Percentiles rank a stretch among this genome's conserved stretches.
phyloP scores from a whole-genome alignment of 148 eudicot genomes.

The Vaccinium myrtillus region DNA sequence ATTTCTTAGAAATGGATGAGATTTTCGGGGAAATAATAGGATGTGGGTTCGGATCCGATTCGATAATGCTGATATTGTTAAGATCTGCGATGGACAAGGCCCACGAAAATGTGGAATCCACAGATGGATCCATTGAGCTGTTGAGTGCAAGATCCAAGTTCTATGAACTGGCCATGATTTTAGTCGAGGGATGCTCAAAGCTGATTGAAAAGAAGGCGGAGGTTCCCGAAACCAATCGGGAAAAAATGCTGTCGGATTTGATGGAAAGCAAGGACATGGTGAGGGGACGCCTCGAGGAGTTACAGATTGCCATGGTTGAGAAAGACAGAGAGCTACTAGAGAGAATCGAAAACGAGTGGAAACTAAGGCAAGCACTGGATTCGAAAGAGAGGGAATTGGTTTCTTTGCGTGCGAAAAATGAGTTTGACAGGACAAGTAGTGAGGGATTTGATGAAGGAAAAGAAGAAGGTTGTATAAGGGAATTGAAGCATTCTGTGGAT shows the following conservation, averaged over 20 bases:
- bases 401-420: constrained; percentile 20
- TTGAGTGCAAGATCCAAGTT: constrained; percentile 60
- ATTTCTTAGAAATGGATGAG: constrained; percentile 43
- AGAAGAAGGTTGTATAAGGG: constrained; percentile 31
- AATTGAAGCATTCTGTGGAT: constrained; percentile 44
- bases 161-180: constrained; percentile 65
- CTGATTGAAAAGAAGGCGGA: constrained; percentile 53
- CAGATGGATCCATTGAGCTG: constrained; percentile 51
- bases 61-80: constrained; percentile 52
- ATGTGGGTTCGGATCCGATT: constrained; percentile 40
- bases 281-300: constrained; percentile 38
- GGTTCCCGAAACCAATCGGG: constrained; percentile 38
- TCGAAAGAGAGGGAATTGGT: constrained; percentile 39
- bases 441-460: constrained; percentile 23
- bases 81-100: constrained; percentile 69
- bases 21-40: constrained; percentile 38
- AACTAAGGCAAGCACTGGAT: constrained; percentile 34
- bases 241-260: constrained; percentile 47
- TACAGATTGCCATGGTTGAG: constrained; percentile 35
- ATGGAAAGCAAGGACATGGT: constrained; percentile 46
- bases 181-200: constrained; percentile 44
- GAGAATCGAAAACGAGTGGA: constrained; percentile 29
- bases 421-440: constrained; percentile 15
- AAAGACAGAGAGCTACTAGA: constrained; percentile 50
- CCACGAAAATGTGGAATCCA: constrained; percentile 47